phyloP scores from a whole-genome alignment of 2,329 filamentous ascomycete genomes.

The Dactylellina haptotyla region DNA sequence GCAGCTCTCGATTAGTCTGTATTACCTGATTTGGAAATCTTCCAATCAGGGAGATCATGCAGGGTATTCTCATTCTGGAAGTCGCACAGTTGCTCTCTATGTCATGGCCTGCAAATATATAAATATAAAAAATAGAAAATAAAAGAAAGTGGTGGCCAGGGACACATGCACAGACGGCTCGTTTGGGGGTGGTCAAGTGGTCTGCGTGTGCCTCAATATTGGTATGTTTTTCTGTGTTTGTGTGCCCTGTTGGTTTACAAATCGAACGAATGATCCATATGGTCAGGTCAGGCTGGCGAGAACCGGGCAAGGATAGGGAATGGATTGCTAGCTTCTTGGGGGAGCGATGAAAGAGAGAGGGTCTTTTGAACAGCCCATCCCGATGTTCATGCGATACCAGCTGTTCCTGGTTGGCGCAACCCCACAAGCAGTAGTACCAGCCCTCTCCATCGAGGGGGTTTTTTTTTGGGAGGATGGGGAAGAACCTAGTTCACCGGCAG shows the following conservation, averaged over 20 bases:
- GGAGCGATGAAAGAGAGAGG: too few relatives aligned
- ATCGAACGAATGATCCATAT: background rate
- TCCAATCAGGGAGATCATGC: background rate
- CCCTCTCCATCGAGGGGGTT: too few relatives aligned
- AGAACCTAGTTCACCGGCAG: too few relatives aligned
- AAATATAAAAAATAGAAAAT: too few relatives aligned
- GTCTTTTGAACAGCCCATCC: background rate
- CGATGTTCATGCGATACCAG: constrained; percentile 3
- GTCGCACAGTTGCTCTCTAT: background rate
- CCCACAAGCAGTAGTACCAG: too few relatives aligned
- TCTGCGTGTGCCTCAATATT: too few relatives aligned
- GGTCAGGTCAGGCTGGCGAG: background rate
- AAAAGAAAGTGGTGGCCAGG: too few relatives aligned
- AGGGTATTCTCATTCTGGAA: background rate
- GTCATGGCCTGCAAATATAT: constrained; percentile 1
- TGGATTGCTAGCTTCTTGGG: background rate
- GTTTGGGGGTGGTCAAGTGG: constrained; percentile 1
- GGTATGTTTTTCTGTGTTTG: too few relatives aligned
- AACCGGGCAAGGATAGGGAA: background rate
- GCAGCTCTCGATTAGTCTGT: too few relatives aligned
- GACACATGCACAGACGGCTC: too few relatives aligned
- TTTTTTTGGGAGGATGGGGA: too few relatives aligned
- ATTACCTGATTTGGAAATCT: background rate
- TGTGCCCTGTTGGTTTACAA: too few relatives aligned
- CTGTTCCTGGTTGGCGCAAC: background rate